Conservation (phyloP, 805 yeast species). For the Komagataella pastoris region DNA sequence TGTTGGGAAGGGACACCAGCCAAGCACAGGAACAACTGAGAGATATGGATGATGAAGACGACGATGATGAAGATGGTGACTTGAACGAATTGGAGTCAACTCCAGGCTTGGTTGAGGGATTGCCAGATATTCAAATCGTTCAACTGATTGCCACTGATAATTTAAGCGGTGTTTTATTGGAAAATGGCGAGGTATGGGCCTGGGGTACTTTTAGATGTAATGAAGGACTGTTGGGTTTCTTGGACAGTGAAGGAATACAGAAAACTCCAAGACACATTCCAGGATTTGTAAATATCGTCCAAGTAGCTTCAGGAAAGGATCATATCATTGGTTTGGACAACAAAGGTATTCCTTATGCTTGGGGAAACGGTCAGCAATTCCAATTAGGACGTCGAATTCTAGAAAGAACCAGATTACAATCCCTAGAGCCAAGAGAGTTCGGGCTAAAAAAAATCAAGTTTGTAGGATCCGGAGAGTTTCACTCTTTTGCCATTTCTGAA, state of each 20-base stretch:
- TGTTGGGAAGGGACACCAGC: constrained; percentile 77
- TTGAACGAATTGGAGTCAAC: constrained; percentile 83
- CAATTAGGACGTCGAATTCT: constrained; percentile 81
- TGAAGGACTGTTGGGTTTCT: constrained; percentile 84
- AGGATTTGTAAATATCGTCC: constrained; percentile 56
- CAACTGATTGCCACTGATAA: constrained; percentile 90
- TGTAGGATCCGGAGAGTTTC: constrained; percentile 91
- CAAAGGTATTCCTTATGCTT: constrained; percentile 80
- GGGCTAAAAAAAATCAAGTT: constrained; percentile 69
- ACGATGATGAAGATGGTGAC: constrained; percentile 68
- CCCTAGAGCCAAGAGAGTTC: constrained; percentile 71
- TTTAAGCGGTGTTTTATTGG: constrained; percentile 66
- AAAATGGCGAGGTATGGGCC: constrained; percentile 81
- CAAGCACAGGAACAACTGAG: constrained; percentile 49
- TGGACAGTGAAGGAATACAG: constrained; percentile 51
- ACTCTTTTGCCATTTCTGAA: constrained; percentile 79
- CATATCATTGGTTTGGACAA: constrained; percentile 76
- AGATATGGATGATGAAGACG: constrained; percentile 47
- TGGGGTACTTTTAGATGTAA: constrained; percentile 97
- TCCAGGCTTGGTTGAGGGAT: constrained; percentile 61
- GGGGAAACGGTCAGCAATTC: constrained; percentile 95
- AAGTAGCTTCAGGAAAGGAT: constrained; percentile 86
- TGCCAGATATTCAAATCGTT: constrained; percentile 50
- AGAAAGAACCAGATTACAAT: constrained; percentile 63
- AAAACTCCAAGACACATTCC: constrained; percentile 49